Percentiles rank a stretch among this genome's conserved stretches.
Conservation (phyloP, 1,284 basidiomycete genomes). For the Tylopilus sp. region DNA sequence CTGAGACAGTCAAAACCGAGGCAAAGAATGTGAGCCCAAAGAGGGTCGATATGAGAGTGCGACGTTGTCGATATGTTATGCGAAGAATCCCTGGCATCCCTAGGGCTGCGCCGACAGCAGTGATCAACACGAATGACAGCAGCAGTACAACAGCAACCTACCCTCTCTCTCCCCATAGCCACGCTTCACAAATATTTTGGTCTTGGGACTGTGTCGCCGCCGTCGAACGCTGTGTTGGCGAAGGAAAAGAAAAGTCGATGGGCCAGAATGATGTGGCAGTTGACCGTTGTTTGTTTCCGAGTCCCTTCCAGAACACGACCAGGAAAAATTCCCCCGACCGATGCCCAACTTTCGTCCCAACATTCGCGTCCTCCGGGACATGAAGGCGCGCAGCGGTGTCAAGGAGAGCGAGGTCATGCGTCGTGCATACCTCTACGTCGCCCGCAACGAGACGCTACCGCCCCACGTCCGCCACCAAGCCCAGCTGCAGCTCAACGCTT, state of each 20-base stretch:
- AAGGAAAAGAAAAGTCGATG: not conserved
- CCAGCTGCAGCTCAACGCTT: slow-evolving; percentile 89
- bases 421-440: slow-evolving; percentile 84
- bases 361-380: slow-evolving; percentile 67
- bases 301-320: not conserved
- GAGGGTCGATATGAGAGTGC: slow-evolving; percentile 68
- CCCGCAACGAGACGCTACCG: slow-evolving; percentile 80
- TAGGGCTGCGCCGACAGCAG: slow-evolving; percentile 15
- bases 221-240: not conserved
- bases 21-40: slow-evolving; percentile 75
- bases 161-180: slow-evolving; percentile 27
- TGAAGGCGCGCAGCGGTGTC: slow-evolving; percentile 69
- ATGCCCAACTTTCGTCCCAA: slow-evolving; percentile 52
- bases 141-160: slow-evolving; percentile 6
- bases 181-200: slow-evolving; percentile 1
- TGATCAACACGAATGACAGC: not conserved
- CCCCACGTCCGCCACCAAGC: slow-evolving; percentile 89
- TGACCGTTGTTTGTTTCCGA: slow-evolving; percentile 24
- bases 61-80: slow-evolving; percentile 55
- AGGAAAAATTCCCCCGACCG: no score
- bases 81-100: slow-evolving; percentile 59
- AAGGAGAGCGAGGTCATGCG: slow-evolving; percentile 74
- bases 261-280: not conserved
- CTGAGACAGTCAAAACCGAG: slow-evolving; percentile 72
- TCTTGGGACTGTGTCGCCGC: not conserved